A percentile compares a stretch with the other conserved stretches of the same genome.
phyloP scores from a whole-genome alignment of 768 basidiomycete genomes.

The Serendipita indica region DNA sequence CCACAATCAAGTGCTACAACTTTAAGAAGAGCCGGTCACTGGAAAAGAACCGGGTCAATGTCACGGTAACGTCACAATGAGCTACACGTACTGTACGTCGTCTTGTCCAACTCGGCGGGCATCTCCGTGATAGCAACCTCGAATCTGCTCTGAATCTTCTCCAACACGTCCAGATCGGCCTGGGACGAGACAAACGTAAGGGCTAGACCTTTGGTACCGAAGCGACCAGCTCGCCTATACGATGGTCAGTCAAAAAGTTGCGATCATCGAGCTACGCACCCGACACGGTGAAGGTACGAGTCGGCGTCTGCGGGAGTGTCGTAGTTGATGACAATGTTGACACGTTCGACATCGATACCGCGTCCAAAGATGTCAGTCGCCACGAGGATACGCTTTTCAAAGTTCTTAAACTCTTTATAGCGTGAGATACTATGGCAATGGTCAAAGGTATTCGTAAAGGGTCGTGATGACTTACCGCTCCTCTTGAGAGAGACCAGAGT shows the following conservation, averaged over 20 bases:
- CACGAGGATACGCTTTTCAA: conserved; percentile 97
- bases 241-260: conserved; percentile 1
- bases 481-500: conserved; percentile 86
- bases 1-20: too few species aligned
- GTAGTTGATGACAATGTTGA: conserved; percentile 99
- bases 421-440: conserved; percentile 56
- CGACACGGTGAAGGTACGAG: conserved; percentile 96
- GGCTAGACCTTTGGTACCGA: conserved; percentile 98
- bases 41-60: not conserved
- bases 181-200: conserved; percentile 94
- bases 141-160: conserved; percentile 87
- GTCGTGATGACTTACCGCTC: conserved; percentile 56
- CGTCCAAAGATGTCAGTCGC: conserved; percentile 99
- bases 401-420: conserved; percentile 96
- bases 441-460: conserved; percentile 9
- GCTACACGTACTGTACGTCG: conserved; percentile 76
- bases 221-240: conserved; percentile 85
- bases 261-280: conserved; percentile 32
- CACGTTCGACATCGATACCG: conserved; percentile 98
- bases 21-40: not conserved
- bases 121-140: conserved; percentile 94
- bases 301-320: conserved; percentile 96
- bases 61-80: not conserved
- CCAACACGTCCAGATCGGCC: conserved; percentile 85
- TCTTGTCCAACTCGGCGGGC: conserved; percentile 85